Base-by-base conservation (phyloP, 2,329 filamentous ascomycete genomes). In the Myriangium duriaei region DNA sequence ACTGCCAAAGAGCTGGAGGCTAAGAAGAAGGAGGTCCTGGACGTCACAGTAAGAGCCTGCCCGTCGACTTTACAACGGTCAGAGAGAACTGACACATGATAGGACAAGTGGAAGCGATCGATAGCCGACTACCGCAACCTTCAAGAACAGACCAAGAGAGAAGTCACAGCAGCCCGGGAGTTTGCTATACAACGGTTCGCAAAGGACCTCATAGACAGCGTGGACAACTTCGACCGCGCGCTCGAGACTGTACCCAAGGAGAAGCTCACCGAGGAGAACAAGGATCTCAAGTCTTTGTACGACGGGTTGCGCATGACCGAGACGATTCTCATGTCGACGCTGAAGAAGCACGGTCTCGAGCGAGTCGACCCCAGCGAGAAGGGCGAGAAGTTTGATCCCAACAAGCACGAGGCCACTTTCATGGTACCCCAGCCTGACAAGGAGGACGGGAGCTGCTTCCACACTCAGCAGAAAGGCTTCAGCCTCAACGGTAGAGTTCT, bases 41-140 rank as follows among this genome's bases (percentile, higher is more conserved):
- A 95, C 34, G 72, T 92, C 62, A 96, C 95, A 78, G 88, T 94
- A 65, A 40, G 54, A 46, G 81, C 31, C 16, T 11, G 13, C 14
- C n/a, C 14, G 9, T 10, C 21, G 35, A 39, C 21, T 9, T 15
- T 24, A 28, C 3, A 33, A 16, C 43, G 42, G 32, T 42, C 33
- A 37, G 11, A 19, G 17, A 9, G n/a, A n/a, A n/a, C n/a, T n/a
- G n/a, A n/a, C n/a, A n/a, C n/a, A n/a, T n/a, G 12, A 29, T 49
- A 96, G 91, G 91, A 96, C 65, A 91, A 86, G 68, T 92, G 86
- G 63, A 74, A 95, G 46, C 88, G 91, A 58, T 81, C 82, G 39
- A 78, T 96, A 47, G 91, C 91, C 64, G 91, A 98, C 54, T 96
- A 92, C 74, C 85, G 85, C 59, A 98, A 96, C 67, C 81, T 98